Evolutionary conservation across 331 rosid species (phyloP).

Genomic region (Malus hybrid): DNA sequence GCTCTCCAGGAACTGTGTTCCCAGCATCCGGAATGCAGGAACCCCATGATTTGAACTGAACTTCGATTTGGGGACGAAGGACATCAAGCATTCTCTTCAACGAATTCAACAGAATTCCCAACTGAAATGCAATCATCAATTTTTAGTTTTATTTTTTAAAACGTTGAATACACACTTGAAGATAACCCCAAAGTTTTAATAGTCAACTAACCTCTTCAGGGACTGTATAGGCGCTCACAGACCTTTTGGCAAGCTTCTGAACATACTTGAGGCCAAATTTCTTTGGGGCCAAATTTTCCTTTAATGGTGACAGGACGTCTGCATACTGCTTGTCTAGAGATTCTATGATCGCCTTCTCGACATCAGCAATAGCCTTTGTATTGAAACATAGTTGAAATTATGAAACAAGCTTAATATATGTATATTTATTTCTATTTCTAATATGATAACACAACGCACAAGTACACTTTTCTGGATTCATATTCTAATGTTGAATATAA

Average conservation of each 20-base stretch:
- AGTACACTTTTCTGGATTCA: neutral
- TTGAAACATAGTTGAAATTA: neutral
- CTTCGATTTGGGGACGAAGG: conserved; percentile 80
- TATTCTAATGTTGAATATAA: neutral
- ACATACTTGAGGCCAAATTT: conserved; percentile 94
- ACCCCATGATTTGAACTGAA: conserved; percentile 89
- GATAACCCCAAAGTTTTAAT: conserved; percentile 4
- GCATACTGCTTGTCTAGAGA: conserved; percentile 94
- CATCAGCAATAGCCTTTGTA: conserved; percentile 75
- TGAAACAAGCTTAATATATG: neutral
- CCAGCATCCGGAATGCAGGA: conserved; percentile 85
- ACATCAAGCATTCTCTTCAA: conserved; percentile 87
- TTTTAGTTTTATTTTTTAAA: too few relatives aligned
- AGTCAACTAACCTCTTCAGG: conserved; percentile 75
- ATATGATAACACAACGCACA: neutral
- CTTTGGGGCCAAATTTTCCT: conserved; percentile 78
- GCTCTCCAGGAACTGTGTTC: conserved; percentile 80
- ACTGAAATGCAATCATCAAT: conserved; percentile 42
- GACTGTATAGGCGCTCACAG: conserved; percentile 50
- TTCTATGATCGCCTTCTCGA: conserved; percentile 83
- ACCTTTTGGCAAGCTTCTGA: conserved; percentile 87
- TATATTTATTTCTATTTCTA: neutral
- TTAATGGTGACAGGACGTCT: conserved; percentile 81
- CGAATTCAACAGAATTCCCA: conserved; percentile 82
- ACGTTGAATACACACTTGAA: neutral